A percentile compares a stretch with the other conserved stretches of the same genome.
These are phyloP conservation scores for Nevesoporus exiguus DNA, from an alignment of 768 basidiomycete species.

Conservation along the genomic window DNA sequence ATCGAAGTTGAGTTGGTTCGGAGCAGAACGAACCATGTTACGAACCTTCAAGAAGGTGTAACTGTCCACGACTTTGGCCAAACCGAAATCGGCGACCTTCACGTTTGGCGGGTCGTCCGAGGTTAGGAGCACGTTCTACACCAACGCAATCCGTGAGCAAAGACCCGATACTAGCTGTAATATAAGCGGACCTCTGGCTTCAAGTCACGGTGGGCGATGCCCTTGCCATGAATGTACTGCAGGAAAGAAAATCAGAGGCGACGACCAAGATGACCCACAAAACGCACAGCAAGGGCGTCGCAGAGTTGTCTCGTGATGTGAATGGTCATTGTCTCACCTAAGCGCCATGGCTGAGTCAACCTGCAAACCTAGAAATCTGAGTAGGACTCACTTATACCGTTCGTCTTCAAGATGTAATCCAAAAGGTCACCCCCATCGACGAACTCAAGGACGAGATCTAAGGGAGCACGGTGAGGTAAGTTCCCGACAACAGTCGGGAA, in stretches of 20 bases:
- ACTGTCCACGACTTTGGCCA: slow-evolving; percentile 87
- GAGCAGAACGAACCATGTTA: background rate
- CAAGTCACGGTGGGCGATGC: slow-evolving; percentile 89
- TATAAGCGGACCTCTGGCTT: slow-evolving; percentile 67
- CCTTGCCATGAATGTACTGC: slow-evolving; percentile 66
- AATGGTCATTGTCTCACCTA: slow-evolving; percentile 55
- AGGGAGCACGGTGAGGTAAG: slow-evolving; percentile 26
- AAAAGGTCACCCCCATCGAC: slow-evolving; percentile 88
- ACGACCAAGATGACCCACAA: background rate
- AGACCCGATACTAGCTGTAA: background rate
- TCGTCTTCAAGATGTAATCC: slow-evolving; percentile 63
- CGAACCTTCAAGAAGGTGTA: slow-evolving; percentile 71
- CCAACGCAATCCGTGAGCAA: slow-evolving; percentile 1
- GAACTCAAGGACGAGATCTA: slow-evolving; percentile 81
- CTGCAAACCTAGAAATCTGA: background rate
- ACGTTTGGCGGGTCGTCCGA: slow-evolving; percentile 60
- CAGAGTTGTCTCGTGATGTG: slow-evolving; percentile 84
- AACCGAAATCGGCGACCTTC: slow-evolving; percentile 95
- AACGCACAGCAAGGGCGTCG: slow-evolving; percentile 64
- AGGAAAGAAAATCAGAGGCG: slow-evolving; percentile 2
- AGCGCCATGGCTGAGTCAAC: background rate
- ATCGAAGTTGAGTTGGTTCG: background rate
- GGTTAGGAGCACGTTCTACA: slow-evolving; percentile 82
- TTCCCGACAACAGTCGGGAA: background rate
- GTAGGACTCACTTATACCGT: slow-evolving; percentile 55